Percentiles rank a stretch among this genome's conserved stretches.
These are phyloP conservation scores for Komagataea norvegica DNA, from an alignment of 1,139 yeast genomes.

Conservation along the genomic window DNA sequence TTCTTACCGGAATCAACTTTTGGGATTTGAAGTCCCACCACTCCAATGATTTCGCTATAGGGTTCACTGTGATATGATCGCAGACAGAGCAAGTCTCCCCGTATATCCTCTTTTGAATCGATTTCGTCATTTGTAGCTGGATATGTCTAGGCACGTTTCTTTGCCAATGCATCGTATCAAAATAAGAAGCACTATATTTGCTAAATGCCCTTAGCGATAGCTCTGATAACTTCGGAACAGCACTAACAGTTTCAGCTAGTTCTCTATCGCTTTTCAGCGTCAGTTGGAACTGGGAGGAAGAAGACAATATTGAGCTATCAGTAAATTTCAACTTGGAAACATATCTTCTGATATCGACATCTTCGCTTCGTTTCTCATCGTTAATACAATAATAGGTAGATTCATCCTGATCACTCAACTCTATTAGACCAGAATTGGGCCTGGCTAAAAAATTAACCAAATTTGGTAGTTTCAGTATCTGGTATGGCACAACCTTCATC, in stretches of 20 bases:
- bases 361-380: slow-evolving; percentile 10
- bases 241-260: slow-evolving; percentile 12
- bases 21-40: slow-evolving; percentile 55
- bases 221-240: slow-evolving; percentile 39
- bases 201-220: slow-evolving; percentile 42
- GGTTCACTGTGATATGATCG: slow-evolving; percentile 38
- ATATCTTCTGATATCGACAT: slow-evolving; percentile 19
- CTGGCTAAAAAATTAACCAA: slow-evolving; percentile 44
- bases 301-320: slow-evolving; percentile 11
- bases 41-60: slow-evolving; percentile 51
- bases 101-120: slow-evolving; percentile 41
- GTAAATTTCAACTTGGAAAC: slow-evolving; percentile 24
- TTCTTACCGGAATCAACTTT: slow-evolving; percentile 38
- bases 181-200: slow-evolving; percentile 38
- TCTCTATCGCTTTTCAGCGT: slow-evolving; percentile 12
- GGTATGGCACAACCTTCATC: slow-evolving; percentile 49
- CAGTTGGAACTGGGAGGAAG: slow-evolving; percentile 8
- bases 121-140: slow-evolving; percentile 38
- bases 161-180: slow-evolving; percentile 45
- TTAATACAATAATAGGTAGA: slow-evolving; percentile 14
- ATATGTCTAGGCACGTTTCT: slow-evolving; percentile 33
- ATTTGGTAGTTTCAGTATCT: slow-evolving; percentile 41
- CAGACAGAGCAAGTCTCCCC: slow-evolving; percentile 52
- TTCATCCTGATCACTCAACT: slow-evolving; percentile 19
- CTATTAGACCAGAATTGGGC: slow-evolving; percentile 41